These are phyloP conservation scores for Erodium moschatum DNA, from an alignment of 441 rosid species.

Conservation along the genomic window DNA sequence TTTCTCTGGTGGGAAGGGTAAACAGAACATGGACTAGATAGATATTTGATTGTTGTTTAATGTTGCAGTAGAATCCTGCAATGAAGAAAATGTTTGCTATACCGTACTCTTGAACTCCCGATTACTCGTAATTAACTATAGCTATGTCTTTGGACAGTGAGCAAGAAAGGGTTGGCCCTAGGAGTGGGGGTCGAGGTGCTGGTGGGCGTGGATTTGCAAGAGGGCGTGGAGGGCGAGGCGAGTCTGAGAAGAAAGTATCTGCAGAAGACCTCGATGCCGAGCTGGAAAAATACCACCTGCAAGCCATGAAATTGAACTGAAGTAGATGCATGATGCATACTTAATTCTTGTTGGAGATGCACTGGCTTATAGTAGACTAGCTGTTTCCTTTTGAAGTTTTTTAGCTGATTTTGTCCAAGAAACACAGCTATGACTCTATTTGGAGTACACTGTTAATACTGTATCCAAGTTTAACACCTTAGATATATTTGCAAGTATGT, in stretches of 20 bases:
- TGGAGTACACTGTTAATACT: background rate
- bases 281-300: slow-evolving; percentile 17
- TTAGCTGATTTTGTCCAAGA: background rate
- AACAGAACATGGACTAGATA: background rate
- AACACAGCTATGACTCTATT: background rate
- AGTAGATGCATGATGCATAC: background rate
- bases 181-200: background rate
- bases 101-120: background rate
- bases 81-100: background rate
- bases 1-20: background rate
- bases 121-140: background rate
- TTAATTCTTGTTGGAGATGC: background rate
- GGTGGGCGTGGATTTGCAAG: background rate
- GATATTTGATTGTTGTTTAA: background rate
- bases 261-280: slow-evolving; percentile 23
- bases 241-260: slow-evolving; percentile 14
- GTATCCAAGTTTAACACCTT: background rate
- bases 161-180: background rate
- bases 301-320: slow-evolving; percentile 21
- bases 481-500: background rate
- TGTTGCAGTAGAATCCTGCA: background rate
- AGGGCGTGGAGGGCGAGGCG: background rate
- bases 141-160: slow-evolving; percentile 1
- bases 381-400: background rate
- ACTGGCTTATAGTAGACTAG: background rate